Evolutionary conservation across 1,284 basidiomycete genomes (phyloP).

Genomic region (Ceratobasidium sp.): DNA sequence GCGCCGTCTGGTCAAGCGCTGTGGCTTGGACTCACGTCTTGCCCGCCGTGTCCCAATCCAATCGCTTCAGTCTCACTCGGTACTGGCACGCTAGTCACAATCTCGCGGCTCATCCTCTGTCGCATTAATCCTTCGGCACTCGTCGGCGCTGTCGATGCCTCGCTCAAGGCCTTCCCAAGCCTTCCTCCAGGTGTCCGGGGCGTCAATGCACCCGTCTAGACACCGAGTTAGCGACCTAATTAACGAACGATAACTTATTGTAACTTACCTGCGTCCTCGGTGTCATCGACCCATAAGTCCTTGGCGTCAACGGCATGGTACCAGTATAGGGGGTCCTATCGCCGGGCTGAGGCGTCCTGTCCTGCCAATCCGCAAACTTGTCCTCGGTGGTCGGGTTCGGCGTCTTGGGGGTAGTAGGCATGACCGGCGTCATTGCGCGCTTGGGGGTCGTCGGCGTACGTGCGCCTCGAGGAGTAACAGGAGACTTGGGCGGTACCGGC

Average conservation of each 20-base stretch:
- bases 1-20: constrained; percentile 5
- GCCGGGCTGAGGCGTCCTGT: constrained; percentile 30
- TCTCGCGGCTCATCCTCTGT: constrained; percentile 37
- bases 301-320: constrained; percentile 34
- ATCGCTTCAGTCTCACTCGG: constrained; percentile 40
- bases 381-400: constrained; percentile 30
- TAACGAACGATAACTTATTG: background rate
- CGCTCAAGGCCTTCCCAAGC: constrained; percentile 39
- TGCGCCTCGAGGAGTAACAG: constrained; percentile 21
- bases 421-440: constrained; percentile 7
- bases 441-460: constrained; percentile 3
- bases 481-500: constrained; percentile 39
- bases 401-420: constrained; percentile 29
- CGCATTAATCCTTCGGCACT: constrained; percentile 39
- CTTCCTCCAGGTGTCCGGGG: constrained; percentile 27
- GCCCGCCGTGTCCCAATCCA: constrained; percentile 32
- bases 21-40: constrained; percentile 21
- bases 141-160: constrained; percentile 41
- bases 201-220: constrained; percentile 29
- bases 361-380: constrained; percentile 42
- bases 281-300: constrained; percentile 20
- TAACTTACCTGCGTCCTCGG: constrained; percentile 25
- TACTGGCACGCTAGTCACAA: constrained; percentile 37
- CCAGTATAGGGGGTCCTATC: constrained; percentile 33
- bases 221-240: background rate